phyloP scores from a whole-genome alignment of 768 basidiomycete genomes.

The Calvatia gigantea region DNA sequence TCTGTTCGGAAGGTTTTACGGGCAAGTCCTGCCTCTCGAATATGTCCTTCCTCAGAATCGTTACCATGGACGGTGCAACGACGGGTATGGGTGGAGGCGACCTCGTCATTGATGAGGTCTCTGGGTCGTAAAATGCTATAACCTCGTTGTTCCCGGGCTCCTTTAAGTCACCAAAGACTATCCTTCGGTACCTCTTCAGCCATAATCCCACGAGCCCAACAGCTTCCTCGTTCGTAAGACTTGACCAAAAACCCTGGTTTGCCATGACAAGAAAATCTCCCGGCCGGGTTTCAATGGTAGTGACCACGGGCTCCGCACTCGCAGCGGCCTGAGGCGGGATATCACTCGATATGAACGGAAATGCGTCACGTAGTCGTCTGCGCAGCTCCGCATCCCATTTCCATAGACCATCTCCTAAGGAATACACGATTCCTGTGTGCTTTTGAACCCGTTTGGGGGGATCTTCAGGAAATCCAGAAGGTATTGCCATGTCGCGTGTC shows the following conservation, averaged over 20 bases:
- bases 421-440: conserved; percentile 19
- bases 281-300: conserved; percentile 33
- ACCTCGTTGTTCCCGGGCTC: background rate
- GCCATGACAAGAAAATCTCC: conserved; percentile 58
- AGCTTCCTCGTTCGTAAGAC: conserved; percentile 48
- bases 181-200: conserved; percentile 19
- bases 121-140: background rate
- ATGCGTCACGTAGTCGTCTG: conserved; percentile 26
- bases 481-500: conserved; percentile 36
- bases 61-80: background rate
- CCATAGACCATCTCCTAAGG: conserved; percentile 42
- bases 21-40: conserved; percentile 24
- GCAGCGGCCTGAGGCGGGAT: background rate
- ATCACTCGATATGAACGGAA: conserved; percentile 17
- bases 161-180: conserved; percentile 7
- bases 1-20: conserved; percentile 25
- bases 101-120: background rate
- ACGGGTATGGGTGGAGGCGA: background rate
- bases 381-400: conserved; percentile 43
- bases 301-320: conserved; percentile 47
- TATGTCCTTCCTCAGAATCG: conserved; percentile 7
- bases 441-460: background rate
- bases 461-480: conserved; percentile 3
- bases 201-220: conserved; percentile 37
- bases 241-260: conserved; percentile 55